Evolutionary conservation across 2,329 filamentous ascomycete species (phyloP).

Genomic region (Alternaria burnsii): DNA sequence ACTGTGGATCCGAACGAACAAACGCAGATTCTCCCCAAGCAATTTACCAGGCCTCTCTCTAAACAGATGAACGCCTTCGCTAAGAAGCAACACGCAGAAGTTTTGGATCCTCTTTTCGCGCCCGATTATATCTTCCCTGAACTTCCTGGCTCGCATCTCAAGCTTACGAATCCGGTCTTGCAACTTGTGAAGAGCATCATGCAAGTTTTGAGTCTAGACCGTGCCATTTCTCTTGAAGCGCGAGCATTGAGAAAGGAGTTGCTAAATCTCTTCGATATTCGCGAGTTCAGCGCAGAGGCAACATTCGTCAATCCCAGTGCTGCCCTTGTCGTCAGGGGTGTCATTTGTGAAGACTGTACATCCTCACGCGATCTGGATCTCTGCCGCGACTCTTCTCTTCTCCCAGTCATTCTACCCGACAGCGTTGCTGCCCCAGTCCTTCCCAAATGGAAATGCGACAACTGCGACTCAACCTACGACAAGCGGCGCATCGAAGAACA

Average conservation of each 20-base stretch:
- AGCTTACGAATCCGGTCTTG: conserved; percentile 74
- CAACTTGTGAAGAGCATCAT: conserved; percentile 93
- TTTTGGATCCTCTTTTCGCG: conserved; percentile 87
- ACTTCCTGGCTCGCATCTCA: conserved; percentile 76
- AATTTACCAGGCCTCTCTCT: conserved; percentile 88
- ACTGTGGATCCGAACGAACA: conserved; percentile 65
- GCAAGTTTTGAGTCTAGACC: conserved; percentile 90
- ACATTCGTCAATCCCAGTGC: conserved; percentile 86
- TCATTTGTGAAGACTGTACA: conserved; percentile 91
- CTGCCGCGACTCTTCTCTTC: conserved; percentile 85
- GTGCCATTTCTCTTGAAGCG: conserved; percentile 87
- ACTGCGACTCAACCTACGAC: conserved; percentile 79
- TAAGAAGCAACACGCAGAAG: conserved; percentile 83
- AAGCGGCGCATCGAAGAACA: conserved; percentile 84
- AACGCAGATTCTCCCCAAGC: conserved; percentile 76
- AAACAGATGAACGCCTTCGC: conserved; percentile 87
- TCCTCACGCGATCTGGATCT: conserved; percentile 88
- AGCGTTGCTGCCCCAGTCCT: conserved; percentile 57
- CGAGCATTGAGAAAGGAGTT: conserved; percentile 89
- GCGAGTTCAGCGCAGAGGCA: conserved; percentile 91
- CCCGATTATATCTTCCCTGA: conserved; percentile 85
- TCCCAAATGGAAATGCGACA: conserved; percentile 76
- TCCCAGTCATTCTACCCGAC: conserved; percentile 60
- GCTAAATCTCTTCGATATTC: conserved; percentile 87
- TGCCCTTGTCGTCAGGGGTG: conserved; percentile 73